phyloP scores from a whole-genome alignment of 1,284 basidiomycete genomes.

The Lignosus rhinocerotis region DNA sequence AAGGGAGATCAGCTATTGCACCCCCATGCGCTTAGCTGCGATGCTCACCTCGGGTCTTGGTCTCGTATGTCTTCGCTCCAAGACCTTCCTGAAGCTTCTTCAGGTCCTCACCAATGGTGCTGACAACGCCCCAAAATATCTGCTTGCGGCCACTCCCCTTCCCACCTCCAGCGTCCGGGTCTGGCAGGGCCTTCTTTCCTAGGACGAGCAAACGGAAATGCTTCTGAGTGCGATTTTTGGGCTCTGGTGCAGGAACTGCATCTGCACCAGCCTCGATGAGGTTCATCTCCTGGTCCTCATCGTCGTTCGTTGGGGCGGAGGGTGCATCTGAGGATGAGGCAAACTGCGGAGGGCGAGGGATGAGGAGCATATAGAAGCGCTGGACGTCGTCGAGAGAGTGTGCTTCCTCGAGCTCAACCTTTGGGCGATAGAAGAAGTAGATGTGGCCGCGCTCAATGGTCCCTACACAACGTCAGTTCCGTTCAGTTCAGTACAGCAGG shows the following conservation, averaged over 20 bases:
- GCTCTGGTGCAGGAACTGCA: slow-evolving; percentile 46
- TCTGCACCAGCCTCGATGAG: slow-evolving; percentile 46
- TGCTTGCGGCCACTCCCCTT: slow-evolving; percentile 44
- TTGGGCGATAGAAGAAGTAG: slow-evolving; percentile 70
- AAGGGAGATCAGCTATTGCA: not conserved
- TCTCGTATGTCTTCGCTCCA: slow-evolving; percentile 58
- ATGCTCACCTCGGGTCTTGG: slow-evolving; percentile 56
- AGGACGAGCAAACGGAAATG: slow-evolving; percentile 56
- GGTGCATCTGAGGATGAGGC: slow-evolving; percentile 23
- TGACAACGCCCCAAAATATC: slow-evolving; percentile 58
- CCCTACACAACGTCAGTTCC: slow-evolving; percentile 32
- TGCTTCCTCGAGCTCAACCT: slow-evolving; percentile 56
- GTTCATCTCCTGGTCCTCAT: slow-evolving; percentile 40
- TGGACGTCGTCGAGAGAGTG: slow-evolving; percentile 59
- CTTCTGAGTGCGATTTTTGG: slow-evolving; percentile 39
- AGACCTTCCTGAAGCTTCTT: slow-evolving; percentile 50
- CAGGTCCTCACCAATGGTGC: slow-evolving; percentile 54
- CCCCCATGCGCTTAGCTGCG: too few relatives aligned
- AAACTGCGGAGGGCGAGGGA: slow-evolving; percentile 53
- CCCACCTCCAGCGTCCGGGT: slow-evolving; percentile 42
- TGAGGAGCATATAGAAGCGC: slow-evolving; percentile 62
- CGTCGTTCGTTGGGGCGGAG: slow-evolving; percentile 21
- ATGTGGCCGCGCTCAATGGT: slow-evolving; percentile 61
- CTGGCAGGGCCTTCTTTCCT: slow-evolving; percentile 65
- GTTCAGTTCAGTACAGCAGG: not conserved